Evolutionary conservation across 305 asterid genomes (phyloP), one percentile per base, ranked within the genome.

Genomic region (Plantago rigida): DNA sequence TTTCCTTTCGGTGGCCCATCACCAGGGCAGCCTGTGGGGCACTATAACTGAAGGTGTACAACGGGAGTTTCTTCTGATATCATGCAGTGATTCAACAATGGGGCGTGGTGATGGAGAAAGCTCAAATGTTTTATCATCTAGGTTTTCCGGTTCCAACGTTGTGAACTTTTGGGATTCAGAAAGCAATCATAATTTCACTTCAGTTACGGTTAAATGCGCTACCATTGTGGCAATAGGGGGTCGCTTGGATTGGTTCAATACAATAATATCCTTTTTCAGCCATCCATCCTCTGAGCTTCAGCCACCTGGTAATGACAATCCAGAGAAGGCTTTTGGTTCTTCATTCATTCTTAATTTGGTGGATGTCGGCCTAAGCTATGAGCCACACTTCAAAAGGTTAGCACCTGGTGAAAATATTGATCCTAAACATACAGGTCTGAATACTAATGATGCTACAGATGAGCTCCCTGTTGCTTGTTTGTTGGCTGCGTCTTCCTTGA

Each of bases 91-190:
- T 73, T 78, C 94, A 52, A 56, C 86, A 57, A 70, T 75, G 70
- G 96, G 97, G 44, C 99, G 99, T 63, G 97, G 99, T 59, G 85
- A 81, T 73, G 99, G 99, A 70, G 87, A 82, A 76, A 93, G 97
- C 68, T 93, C 90, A 64, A 89, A 87, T 71, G 82, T 82, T 48
- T 69, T 93, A 63, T 82, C 92, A 59, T 84, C 94, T 71, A 80
- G 77, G 74, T 56, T 65, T 71, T 77, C 95, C 2, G 99, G 96
- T 52, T 82, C 88, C 57, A 94, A 84, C 67, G 76, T 89, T 56
- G 69, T 87, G 48, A 78, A 68, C 82, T 73, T 85, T 54, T 73
- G 76, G 81, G 94, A 93, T 59, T 84, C 93, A 52, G 84, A 75
- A 68, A 76, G 71, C 66, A 70, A 66, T 64, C 87, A 76, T 70